Conservation (phyloP, 2,329 filamentous ascomycete species). For the Diaporthe nobilis region DNA sequence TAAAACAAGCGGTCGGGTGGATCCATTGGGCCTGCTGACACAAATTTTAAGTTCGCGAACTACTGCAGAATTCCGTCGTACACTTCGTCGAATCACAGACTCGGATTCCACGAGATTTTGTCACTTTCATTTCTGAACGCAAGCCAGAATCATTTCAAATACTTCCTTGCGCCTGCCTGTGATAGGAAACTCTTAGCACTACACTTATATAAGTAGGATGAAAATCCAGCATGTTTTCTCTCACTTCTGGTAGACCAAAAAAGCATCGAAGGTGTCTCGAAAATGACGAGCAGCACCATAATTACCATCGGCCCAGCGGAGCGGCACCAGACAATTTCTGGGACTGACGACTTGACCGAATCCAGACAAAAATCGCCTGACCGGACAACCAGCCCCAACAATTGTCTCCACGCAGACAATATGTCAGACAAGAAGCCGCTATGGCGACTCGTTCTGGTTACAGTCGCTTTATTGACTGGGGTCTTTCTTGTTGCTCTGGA, state of each 20-base stretch:
- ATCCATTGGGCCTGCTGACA: neutral
- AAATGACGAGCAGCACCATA: neutral
- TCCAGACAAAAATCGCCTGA: neutral
- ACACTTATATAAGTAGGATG: neutral
- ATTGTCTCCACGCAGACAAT: neutral
- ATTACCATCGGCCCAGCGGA: neutral
- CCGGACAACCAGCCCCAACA: neutral
- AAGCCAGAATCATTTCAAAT: neutral
- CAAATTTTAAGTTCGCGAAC: neutral
- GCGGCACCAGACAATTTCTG: too few species aligned
- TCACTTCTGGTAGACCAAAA: neutral
- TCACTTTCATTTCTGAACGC: neutral
- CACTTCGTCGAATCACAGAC: slow-evolving; percentile 13
- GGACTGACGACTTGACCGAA: neutral
- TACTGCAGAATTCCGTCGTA: slow-evolving; percentile 10
- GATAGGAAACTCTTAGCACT: too few species aligned
- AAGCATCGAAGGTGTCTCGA: too few species aligned
- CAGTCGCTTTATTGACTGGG: neutral
- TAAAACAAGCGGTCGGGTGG: neutral
- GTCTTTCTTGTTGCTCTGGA: slow-evolving; percentile 19
- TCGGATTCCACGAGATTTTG: neutral
- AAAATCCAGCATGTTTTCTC: neutral
- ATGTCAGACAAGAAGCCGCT: neutral
- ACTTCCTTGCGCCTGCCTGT: neutral
- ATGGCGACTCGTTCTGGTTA: neutral